Evolutionary conservation across 2,329 filamentous ascomycete genomes (phyloP).

Genomic region (Teratosphaeria zuluensis): DNA sequence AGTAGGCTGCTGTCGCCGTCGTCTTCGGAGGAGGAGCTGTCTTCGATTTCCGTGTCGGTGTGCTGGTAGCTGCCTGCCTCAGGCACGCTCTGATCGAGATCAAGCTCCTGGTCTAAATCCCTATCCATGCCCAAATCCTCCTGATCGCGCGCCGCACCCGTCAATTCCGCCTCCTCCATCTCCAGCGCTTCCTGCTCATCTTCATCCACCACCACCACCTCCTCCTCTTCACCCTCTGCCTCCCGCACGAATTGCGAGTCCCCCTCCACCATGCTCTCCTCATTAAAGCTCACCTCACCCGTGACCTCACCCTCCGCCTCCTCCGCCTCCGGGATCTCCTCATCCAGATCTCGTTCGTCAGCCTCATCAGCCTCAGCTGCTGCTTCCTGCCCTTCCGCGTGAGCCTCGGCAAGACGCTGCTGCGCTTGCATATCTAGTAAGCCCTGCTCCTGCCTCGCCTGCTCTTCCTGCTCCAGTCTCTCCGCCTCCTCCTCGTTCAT

Average conservation of each 20-base stretch:
- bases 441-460: conserved; percentile 59
- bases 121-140: conserved; percentile 31
- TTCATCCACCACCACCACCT: conserved; percentile 25
- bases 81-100: conserved; percentile 42
- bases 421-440: conserved; percentile 60
- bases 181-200: conserved; percentile 33
- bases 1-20: conserved; percentile 3
- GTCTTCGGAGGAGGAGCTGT: conserved; percentile 20
- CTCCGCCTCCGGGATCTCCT: conserved; percentile 60
- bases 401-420: conserved; percentile 49
- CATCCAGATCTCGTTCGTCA: conserved; percentile 37
- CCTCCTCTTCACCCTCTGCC: conserved; percentile 27
- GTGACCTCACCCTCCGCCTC: conserved; percentile 58
- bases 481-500: conserved; percentile 83
- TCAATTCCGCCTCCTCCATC: conserved; percentile 39
- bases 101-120: conserved; percentile 11
- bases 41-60: conserved; percentile 45
- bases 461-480: conserved; percentile 72
- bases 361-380: conserved; percentile 34
- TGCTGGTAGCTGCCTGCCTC: conserved; percentile 46
- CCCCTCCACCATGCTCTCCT: conserved; percentile 39
- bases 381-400: conserved; percentile 22
- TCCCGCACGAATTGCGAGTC: conserved; percentile 19
- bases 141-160: conserved; percentile 38
- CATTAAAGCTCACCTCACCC: conserved; percentile 35